A percentile compares a stretch with the other conserved stretches of the same genome.
Evolutionary conservation across 2,329 filamentous ascomycete species (phyloP).

Genomic region (Aspergillus fijiensis): DNA sequence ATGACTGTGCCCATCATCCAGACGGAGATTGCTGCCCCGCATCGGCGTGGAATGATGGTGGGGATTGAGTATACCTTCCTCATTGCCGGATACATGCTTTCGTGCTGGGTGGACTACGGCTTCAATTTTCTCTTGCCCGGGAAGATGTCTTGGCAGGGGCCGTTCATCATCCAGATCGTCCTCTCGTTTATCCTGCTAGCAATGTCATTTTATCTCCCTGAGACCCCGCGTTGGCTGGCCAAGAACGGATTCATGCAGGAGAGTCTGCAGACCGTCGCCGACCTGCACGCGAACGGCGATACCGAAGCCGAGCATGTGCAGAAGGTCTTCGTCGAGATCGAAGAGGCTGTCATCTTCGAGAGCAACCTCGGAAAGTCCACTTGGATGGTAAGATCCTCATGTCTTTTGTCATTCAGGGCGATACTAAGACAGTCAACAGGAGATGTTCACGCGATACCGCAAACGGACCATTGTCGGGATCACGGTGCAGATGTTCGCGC

Average conservation of each 20-base stretch:
- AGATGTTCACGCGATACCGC: too few species aligned
- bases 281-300: constrained; percentile 40
- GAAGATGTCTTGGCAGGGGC: constrained; percentile 32
- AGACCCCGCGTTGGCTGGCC: constrained; percentile 44
- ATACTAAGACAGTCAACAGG: too few species aligned
- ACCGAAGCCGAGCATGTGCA: too few species aligned
- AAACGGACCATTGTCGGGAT: too few species aligned
- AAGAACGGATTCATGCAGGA: constrained; percentile 43
- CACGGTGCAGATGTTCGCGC: too few species aligned
- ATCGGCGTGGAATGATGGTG: constrained; percentile 40
- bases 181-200: constrained; percentile 34
- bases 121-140: constrained; percentile 39
- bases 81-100: constrained; percentile 42
- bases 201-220: constrained; percentile 40
- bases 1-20: constrained; percentile 41
- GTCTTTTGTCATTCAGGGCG: too few species aligned
- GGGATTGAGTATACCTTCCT: constrained; percentile 41
- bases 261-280: constrained; percentile 42
- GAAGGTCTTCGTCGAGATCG: too few species aligned
- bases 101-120: constrained; percentile 42
- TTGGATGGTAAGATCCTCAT: too few species aligned
- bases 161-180: constrained; percentile 35
- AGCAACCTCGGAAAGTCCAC: too few species aligned
- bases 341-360: too few species aligned
- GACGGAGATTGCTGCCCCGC: constrained; percentile 40